These are phyloP conservation scores for Peronospora farinosa DNA, from an alignment of 352 stramenopile species.

Conservation along the genomic window DNA sequence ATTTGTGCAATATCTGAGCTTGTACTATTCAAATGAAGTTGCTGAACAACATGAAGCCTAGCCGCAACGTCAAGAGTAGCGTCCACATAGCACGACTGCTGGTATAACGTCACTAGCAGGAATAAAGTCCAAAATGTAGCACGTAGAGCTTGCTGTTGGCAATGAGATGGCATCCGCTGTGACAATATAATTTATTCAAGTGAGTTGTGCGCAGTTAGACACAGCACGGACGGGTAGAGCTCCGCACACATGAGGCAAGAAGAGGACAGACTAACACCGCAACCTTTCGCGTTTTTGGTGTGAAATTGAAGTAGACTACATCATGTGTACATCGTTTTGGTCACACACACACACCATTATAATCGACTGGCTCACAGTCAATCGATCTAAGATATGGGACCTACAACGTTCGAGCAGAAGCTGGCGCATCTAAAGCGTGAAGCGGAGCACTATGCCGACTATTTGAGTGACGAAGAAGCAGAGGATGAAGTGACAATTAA, in stretches of 20 bases:
- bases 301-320: not conserved
- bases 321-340: not conserved
- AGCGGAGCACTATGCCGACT: constrained; percentile 71
- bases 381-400: constrained; percentile 36
- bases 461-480: constrained; percentile 73
- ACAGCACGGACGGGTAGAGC: constrained; percentile 9
- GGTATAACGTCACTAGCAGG: constrained; percentile 3
- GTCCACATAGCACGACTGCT: constrained; percentile 2
- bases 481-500: constrained; percentile 57
- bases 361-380: constrained; percentile 13
- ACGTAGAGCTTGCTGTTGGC: constrained; percentile 1
- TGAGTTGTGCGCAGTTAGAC: constrained; percentile 18
- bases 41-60: constrained; percentile 19
- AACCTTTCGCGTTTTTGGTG: not conserved
- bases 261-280: constrained; percentile 8
- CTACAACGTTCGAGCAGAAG: constrained; percentile 72
- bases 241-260: constrained; percentile 13
- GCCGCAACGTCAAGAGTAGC: constrained; percentile 24
- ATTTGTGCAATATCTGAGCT: constrained; percentile 9
- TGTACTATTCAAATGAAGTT: not conserved
- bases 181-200: constrained; percentile 11
- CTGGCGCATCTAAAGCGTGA: constrained; percentile 62
- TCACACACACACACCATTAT: not conserved
- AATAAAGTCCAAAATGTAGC: constrained; percentile 5
- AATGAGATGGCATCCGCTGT: constrained; percentile 8